Conservation (phyloP, 2,329 filamentous ascomycete species). For the Neopestalotiopsis clavispora region DNA sequence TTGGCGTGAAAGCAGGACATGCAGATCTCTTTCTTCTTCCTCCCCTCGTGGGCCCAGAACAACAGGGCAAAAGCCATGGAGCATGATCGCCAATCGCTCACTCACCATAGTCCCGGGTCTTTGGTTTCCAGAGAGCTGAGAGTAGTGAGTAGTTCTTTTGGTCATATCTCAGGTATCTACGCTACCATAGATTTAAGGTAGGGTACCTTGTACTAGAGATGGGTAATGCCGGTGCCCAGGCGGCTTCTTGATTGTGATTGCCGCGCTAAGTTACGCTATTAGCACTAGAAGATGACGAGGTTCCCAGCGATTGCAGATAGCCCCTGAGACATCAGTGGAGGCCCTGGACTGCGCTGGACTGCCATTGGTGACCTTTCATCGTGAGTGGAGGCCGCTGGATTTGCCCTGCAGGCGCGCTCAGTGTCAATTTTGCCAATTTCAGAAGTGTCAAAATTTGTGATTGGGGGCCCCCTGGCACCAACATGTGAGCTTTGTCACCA, state of each 20-base stretch:
- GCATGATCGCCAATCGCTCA: background rate
- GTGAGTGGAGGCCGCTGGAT: background rate
- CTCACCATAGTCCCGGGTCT: background rate
- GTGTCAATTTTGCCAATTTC: background rate
- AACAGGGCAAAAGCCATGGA: background rate
- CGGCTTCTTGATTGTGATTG: background rate
- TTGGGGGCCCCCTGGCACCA: background rate
- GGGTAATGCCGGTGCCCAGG: background rate
- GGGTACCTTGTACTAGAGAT: background rate
- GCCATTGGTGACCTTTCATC: background rate
- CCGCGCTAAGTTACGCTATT: background rate
- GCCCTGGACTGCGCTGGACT: background rate
- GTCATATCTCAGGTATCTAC: background rate
- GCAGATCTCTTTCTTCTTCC: background rate
- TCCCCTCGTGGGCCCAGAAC: background rate
- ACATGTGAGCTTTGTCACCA: background rate
- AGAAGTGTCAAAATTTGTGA: background rate
- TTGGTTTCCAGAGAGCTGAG: background rate
- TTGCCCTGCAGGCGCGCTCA: background rate
- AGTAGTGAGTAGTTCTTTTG: too few relatives aligned
- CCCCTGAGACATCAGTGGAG: background rate
- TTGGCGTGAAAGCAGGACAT: background rate
- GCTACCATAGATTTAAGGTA: background rate
- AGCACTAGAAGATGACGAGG: background rate
- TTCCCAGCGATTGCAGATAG: background rate